Conservation (phyloP, 129 eudicot genomes). For the Helianthus tuberosus region DNA sequence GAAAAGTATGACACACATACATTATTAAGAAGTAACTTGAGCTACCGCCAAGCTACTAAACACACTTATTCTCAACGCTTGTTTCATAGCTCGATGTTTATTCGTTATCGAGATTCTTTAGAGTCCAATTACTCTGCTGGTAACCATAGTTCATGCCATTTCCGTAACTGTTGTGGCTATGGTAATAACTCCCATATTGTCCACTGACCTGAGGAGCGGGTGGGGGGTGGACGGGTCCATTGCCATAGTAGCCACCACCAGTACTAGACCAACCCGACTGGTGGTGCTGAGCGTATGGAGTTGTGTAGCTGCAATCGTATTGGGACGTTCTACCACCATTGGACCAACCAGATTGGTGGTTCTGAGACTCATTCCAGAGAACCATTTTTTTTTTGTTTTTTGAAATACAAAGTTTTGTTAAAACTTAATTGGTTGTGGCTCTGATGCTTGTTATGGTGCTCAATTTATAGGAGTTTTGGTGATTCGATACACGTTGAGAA, state of each 20-base stretch:
- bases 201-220: conserved; percentile 5
- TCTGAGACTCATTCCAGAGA: conserved; percentile 21
- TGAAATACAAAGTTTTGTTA: not conserved
- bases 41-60: conserved; percentile 17
- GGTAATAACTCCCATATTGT: conserved; percentile 26
- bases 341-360: too few relatives aligned
- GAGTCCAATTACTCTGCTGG: conserved; percentile 32
- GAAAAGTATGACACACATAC: not conserved
- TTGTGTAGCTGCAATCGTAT: conserved; percentile 6
- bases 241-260: conserved; percentile 6
- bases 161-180: conserved; percentile 12
- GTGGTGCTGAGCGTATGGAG: conserved; percentile 17
- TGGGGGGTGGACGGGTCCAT: conserved; percentile 25
- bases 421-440: conserved; percentile 9
- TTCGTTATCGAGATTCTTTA: conserved; percentile 41
- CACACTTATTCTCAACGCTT: conserved; percentile 8
- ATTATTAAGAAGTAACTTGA: conserved; percentile 31
- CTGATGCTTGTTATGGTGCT: conserved; percentile 19
- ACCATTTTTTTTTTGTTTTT: conserved; percentile 47
- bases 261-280: not conserved
- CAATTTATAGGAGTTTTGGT: conserved; percentile 39
- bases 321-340: not conserved
- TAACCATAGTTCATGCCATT: conserved; percentile 29
- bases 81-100: not conserved
- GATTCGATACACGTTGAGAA: conserved; percentile 32